Evolutionary conservation across 208 protist species (phyloP).

Genomic region (Sergeia podlipaevii): DNA sequence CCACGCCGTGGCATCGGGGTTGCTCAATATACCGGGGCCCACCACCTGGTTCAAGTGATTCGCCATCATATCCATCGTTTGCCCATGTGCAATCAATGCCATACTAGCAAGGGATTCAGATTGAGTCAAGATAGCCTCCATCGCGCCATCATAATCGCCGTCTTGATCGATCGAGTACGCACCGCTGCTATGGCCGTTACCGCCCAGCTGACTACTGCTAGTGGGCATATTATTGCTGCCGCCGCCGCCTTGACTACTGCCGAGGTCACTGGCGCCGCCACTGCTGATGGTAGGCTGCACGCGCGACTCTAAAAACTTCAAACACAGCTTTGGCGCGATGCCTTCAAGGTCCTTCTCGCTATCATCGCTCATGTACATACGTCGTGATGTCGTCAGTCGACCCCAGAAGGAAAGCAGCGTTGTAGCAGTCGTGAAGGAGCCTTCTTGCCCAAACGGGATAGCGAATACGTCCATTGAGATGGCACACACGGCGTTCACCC

Average conservation of each 20-base stretch:
- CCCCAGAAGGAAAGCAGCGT: constrained; percentile 70
- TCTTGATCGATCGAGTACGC: constrained; percentile 18
- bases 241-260: background rate
- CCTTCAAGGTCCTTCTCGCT: constrained; percentile 40
- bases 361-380: constrained; percentile 41
- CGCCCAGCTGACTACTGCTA: background rate
- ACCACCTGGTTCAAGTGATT: constrained; percentile 43
- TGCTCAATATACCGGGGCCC: constrained; percentile 47
- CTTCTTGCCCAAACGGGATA: constrained; percentile 64
- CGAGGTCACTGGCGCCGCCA: background rate
- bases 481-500: constrained; percentile 28
- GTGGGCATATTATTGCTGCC: constrained; percentile 6
- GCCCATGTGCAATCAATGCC: constrained; percentile 33
- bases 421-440: constrained; percentile 63
- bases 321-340: constrained; percentile 32
- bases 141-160: constrained; percentile 41
- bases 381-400: constrained; percentile 49
- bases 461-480: constrained; percentile 63
- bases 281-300: constrained; percentile 16
- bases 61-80: constrained; percentile 46
- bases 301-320: constrained; percentile 50
- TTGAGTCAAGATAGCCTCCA: constrained; percentile 56
- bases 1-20: constrained; percentile 60
- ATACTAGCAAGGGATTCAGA: constrained; percentile 42
- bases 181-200: background rate